These are phyloP conservation scores for Withania somnifera DNA, from an alignment of 305 asterid species.

Conservation along the genomic window DNA sequence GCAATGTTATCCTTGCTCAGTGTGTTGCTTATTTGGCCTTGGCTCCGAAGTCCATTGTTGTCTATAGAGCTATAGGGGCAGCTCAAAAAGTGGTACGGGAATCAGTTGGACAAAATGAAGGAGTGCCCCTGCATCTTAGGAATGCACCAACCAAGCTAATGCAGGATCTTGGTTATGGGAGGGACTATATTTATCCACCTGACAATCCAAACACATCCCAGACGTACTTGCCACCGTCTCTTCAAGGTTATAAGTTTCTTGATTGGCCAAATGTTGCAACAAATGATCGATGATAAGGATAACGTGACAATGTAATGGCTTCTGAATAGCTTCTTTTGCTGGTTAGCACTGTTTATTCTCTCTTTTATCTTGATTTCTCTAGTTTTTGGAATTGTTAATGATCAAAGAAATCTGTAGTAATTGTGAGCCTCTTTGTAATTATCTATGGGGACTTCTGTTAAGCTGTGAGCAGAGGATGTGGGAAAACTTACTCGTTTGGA, in stretches of 20 bases:
- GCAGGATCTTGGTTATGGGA: constrained; percentile 79
- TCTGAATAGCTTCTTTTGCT: not conserved
- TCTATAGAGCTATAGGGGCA: constrained; percentile 44
- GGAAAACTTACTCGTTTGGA: not conserved
- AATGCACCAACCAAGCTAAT: constrained; percentile 86
- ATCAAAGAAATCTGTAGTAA: not conserved
- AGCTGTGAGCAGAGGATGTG: not conserved
- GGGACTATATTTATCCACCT: constrained; percentile 67
- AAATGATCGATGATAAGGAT: not conserved
- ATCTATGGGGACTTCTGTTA: not conserved
- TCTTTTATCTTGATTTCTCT: not conserved
- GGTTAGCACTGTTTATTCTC: not conserved
- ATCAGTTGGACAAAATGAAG: constrained; percentile 64
- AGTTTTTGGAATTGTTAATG: not conserved
- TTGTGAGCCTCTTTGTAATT: not conserved
- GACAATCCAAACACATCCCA: constrained; percentile 43
- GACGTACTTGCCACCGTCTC: constrained; percentile 62
- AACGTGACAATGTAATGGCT: not conserved
- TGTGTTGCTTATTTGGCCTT: constrained; percentile 67
- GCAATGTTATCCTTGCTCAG: constrained; percentile 61
- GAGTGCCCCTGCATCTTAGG: constrained; percentile 77
- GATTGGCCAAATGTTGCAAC: constrained; percentile 33
- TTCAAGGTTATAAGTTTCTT: constrained; percentile 57
- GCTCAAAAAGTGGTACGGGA: constrained; percentile 64
- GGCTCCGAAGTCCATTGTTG: constrained; percentile 73